These are phyloP conservation scores for Inga leiocalycina DNA, from an alignment of 306 rosid genomes.

Conservation along the genomic window DNA sequence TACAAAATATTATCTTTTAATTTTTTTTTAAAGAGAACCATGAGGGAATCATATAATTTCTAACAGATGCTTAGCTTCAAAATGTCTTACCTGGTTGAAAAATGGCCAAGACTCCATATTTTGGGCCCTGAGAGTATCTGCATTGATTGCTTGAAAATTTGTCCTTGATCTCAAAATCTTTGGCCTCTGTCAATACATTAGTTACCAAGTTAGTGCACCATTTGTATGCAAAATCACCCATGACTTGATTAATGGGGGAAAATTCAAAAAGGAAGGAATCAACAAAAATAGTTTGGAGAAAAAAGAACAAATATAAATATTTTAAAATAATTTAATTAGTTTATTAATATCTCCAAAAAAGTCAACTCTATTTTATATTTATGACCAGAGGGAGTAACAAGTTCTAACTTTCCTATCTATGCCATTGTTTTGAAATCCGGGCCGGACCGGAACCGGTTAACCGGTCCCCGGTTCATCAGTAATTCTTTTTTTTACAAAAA, in stretches of 20 bases:
- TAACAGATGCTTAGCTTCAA: constrained; percentile 14
- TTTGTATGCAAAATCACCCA: background rate
- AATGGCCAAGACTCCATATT: constrained; percentile 93
- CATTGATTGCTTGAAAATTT: constrained; percentile 88
- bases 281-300: background rate
- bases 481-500: too few relatives aligned
- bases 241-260: background rate
- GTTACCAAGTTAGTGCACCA: constrained; percentile 20
- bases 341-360: too few relatives aligned
- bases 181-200: constrained; percentile 62
- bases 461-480: too few relatives aligned
- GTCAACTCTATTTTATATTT: too few relatives aligned
- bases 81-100: constrained; percentile 77
- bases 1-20: constrained; percentile 35
- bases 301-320: too few relatives aligned
- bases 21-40: background rate
- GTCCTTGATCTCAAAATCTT: constrained; percentile 73
- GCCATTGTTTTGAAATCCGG: too few relatives aligned
- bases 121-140: constrained; percentile 84
- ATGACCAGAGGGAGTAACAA: background rate
- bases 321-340: too few relatives aligned
- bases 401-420: background rate
- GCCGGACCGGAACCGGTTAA: too few relatives aligned
- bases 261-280: background rate
- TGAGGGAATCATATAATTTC: constrained; percentile 14